Base-by-base conservation (phyloP, 176 grass and related monocot species). In the Oropetium thomaeum region DNA sequence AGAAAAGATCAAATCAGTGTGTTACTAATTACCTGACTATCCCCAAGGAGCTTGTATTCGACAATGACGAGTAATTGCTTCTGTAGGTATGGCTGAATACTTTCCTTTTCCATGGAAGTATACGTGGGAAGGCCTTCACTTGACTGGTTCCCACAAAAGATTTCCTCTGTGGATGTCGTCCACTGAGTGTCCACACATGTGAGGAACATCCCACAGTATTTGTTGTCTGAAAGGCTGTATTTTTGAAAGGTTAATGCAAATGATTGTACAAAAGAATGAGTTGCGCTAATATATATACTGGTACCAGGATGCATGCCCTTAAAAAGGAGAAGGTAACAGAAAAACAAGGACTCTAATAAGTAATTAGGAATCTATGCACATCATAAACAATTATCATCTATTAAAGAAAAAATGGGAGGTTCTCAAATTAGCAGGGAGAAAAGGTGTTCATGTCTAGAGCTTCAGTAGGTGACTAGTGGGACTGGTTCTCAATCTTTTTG, bases 31-130 rank as follows among this genome's bases (percentile, higher is more conserved):
- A 92, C 96, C 91, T 94, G 59, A 86, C 81, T 81, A 99, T 83
- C 20, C 74, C 73, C 58, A 85, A 83, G 51, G 84, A 77, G 32
- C 74, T 71, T 65, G 51, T 82, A 70, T 87, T 90, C 54, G 77
- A 62, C 53, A 86, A 52, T 39, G 86, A 35, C 20, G 76, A 72
- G 61, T 76, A 78, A 58, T 70, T 89, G 44, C 65, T 77, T 37
- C 61, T 71, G 19, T 74, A 91, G 79, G 88, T 86, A 53, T 84
- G 86, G 83, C 83, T 85, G 53, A 83, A 85, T 62, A 80, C 49
- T 85, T 86, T 86, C 81, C 87, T 82, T 86, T 99, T 99, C 96
- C 96, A 99, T 67, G 96, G 96, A 88, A 99, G 84, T 55, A 99
- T 78, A 51, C 77, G 76, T 42, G 96, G 96, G 66, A 95, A 90